Base-by-base conservation (phyloP, 768 basidiomycete genomes). In the Baorangia bicolor region DNA sequence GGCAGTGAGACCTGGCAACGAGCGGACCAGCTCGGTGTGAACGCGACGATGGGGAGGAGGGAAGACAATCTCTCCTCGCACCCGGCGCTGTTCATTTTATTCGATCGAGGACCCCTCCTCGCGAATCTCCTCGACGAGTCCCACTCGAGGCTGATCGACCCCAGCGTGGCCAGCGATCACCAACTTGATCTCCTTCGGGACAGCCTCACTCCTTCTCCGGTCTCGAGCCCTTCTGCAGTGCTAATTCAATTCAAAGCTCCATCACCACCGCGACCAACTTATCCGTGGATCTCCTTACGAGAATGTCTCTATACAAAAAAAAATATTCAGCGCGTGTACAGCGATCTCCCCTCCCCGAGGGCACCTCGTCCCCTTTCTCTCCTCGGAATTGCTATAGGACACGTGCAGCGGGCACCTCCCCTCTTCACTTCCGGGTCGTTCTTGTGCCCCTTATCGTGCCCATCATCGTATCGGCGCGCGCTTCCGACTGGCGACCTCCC, bases 281-380 rank as follows among this genome's bases (percentile, higher is more conserved):
- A 28, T 11, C 46, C 59, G 59, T 57, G 60, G 51, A 56, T 61
- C 54, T 35, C 51, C 47, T 43, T 27, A 59, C 58, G 58, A 59
- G 42, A 34, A 23, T 10, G 18, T 37, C 49, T 54, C 49, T 10
- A n/a, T 14, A 35, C 33, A 8, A n/a, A 20, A 55, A 55, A 50
- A 34, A 31, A 13, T 1, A 13, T 9, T 9, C 23, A 5, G 1
- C 21, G 23, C 25, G 23, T 25, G 40, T 8, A 10, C 23, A 14
- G 1, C 13, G 12, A 40, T 40, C 10, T 9, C 12, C 12, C 39
- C 39, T n/a, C n/a, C n/a, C n/a, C n/a, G n/a, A n/a, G n/a, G n/a
- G n/a, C n/a, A n/a, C 21, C 21, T 11, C 20, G 20, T 21, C 39
- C 14, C 30, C 8, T 16, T 16, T 23, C 41, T 21, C 45, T 59